Conservation (phyloP, 352 stramenopile genomes). For the Globisporangium canariense region DNA sequence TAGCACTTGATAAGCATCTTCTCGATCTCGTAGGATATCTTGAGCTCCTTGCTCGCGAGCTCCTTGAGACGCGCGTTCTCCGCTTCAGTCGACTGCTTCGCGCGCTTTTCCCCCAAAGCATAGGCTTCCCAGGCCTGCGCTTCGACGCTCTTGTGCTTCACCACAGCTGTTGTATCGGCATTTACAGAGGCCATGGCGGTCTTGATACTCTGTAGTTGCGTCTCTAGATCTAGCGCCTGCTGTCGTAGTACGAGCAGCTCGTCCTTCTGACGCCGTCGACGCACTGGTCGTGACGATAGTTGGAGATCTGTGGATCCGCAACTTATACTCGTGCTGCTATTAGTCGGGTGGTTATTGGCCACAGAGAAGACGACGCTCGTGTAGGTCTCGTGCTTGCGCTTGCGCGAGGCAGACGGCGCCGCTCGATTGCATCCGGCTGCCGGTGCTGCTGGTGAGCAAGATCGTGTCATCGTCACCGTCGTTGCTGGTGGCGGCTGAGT, state of each 20-base stretch:
- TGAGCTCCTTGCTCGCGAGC: constrained; percentile 8
- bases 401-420: background rate
- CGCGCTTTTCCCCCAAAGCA: background rate
- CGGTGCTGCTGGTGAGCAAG: background rate
- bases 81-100: background rate
- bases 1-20: constrained; percentile 17
- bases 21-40: constrained; percentile 8
- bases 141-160: background rate
- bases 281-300: constrained; percentile 2
- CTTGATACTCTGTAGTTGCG: constrained; percentile 10
- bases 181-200: background rate
- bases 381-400: constrained; percentile 9
- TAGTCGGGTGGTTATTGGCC: background rate
- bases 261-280: constrained; percentile 14
- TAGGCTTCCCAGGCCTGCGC: background rate
- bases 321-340: background rate
- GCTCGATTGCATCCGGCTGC: background rate
- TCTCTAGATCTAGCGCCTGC: constrained; percentile 10
- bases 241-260: constrained; percentile 12
- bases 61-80: constrained; percentile 16
- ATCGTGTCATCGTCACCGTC: background rate
- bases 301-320: background rate
- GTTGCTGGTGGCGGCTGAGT: background rate
- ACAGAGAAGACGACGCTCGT: background rate
- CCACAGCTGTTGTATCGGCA: background rate